Evolutionary conservation across 2,329 filamentous ascomycete species (phyloP), one percentile per base, ranked within the genome.

Genomic region (Cladosporium sp.): DNA sequence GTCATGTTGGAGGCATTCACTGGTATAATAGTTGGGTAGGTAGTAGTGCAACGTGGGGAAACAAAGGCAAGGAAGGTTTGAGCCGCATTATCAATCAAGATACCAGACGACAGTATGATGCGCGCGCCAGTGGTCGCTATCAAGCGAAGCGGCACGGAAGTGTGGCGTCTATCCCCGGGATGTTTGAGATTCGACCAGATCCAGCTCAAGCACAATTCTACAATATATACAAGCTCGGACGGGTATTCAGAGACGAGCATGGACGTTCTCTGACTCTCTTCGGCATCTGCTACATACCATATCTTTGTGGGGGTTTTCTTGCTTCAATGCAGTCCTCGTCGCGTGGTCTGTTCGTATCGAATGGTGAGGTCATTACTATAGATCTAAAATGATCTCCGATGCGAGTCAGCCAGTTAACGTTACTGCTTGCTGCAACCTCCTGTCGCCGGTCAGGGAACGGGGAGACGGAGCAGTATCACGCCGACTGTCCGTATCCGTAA

Each of bases 31-130:
- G 21, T n/a, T 29, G 16, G 29, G 11, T 8, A 49, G 29, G 29
- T 33, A 28, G 28, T 21, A 37, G 50, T 50, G 44, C 12, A 40
- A 50, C 33, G 50, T 49, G 18, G 14, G 26, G 52, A 33, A 52
- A 49, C 21, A 59, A 26, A 31, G 37, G 46, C 18, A 50, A 57
- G 53, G 55, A 52, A 53, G 46, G 46, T 29, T 33, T 44, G 29
- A 14, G 56, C 55, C 35, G 8, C 55, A 53, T 60, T 65, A 65
- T 65, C 63, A 65, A 65, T 59, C 55, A 65, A 23, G 40, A 33
- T 46, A 53, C 46, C 63, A 53, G 46, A 49, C 33, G n/a, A 10
- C 26, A 31, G 26, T 46, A 33, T 52, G 62, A 64, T 57, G 46
- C 55, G 56, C 55, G 56, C 55, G 55, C 55, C 55, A 57, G 31